Base-by-base conservation (phyloP, 768 basidiomycete species). In the Phanerochaete sordida region DNA sequence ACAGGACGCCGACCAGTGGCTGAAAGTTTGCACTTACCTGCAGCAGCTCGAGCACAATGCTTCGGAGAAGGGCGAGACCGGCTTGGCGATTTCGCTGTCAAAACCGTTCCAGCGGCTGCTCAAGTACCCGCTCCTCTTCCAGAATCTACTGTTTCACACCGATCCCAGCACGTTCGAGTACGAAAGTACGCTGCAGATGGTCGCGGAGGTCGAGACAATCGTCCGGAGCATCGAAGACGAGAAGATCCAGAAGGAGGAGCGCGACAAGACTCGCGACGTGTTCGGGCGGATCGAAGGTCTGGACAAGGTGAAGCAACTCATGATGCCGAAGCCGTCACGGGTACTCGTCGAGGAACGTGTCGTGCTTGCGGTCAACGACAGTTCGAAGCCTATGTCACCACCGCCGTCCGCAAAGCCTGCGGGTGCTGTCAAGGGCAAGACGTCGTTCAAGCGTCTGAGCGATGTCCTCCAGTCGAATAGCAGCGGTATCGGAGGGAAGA, bases 91-190 rank as follows among this genome's bases (percentile, higher is more conserved):
- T 70, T 93, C 93, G 0, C 79, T 98, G 11, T 95, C 93, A 21
- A 98, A 98, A 72, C 96, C 97, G 2, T 97, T 99, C 77, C 96
- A 98, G 70, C 85, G 96, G 44, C 79, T 99, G 33, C 84, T 97
- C 70, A 98, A 98, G 73, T 97, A 98, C 73, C 97, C 97, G 3
- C 82, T 99, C 33, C 84, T 99, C 49, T 98, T 98, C 77, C 97
- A 99, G 75, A 98, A 97, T 72, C 82, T 98, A 16, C 84, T 98
- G 57, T 98, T 90, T 76, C 93, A 95, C 75, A 97, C 96, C 19
- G 97, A 99, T 67, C 95, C 97, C 1, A 95, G 93, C 63, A 94
- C 95, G 3, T 95, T 90, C 68, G 97, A 99, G 75, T 99, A 97
- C 70, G 97, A 99, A 73, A 90, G 89, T 69, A 97, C 95, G 13